Percentiles rank a stretch among this genome's conserved stretches.
Evolutionary conservation across 768 basidiomycete species (phyloP).

Genomic region (Mycena venus): DNA sequence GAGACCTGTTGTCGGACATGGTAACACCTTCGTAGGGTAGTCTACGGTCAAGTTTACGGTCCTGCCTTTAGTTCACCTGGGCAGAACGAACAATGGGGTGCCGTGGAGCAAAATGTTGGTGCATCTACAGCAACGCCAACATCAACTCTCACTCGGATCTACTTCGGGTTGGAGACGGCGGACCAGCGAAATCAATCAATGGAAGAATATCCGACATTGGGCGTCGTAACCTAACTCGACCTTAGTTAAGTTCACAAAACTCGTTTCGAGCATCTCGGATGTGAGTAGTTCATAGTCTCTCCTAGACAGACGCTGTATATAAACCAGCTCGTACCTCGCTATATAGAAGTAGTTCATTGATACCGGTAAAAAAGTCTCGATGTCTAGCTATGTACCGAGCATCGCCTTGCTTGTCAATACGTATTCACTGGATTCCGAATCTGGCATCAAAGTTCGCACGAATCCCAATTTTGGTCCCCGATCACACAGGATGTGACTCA

Average conservation of each 20-base stretch:
- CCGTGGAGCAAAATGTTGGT: too few species aligned
- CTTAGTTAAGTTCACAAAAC: too few species aligned
- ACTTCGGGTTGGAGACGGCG: too few species aligned
- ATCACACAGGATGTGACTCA: slow-evolving; percentile 4
- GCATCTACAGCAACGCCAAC: too few species aligned
- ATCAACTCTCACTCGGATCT: too few species aligned
- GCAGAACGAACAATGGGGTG: neutral
- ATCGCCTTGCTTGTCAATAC: slow-evolving; percentile 3
- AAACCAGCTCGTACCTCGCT: neutral
- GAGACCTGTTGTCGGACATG: neutral
- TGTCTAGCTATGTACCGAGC: neutral
- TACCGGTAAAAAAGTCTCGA: slow-evolving; percentile 2
- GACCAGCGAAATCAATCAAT: too few species aligned
- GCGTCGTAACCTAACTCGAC: too few species aligned
- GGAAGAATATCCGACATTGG: too few species aligned
- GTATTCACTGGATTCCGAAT: slow-evolving; percentile 5
- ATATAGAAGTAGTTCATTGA: neutral
- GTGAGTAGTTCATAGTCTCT: neutral
- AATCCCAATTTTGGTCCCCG: slow-evolving; percentile 5
- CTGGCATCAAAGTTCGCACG: slow-evolving; percentile 3
- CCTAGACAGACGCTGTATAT: neutral
- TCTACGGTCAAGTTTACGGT: neutral
- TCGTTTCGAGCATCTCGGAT: neutral
- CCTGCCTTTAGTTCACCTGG: neutral
- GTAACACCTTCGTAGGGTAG: neutral